Evolutionary conservation across 768 basidiomycete species (phyloP).

Genomic region (Paxillus rubicundulus): DNA sequence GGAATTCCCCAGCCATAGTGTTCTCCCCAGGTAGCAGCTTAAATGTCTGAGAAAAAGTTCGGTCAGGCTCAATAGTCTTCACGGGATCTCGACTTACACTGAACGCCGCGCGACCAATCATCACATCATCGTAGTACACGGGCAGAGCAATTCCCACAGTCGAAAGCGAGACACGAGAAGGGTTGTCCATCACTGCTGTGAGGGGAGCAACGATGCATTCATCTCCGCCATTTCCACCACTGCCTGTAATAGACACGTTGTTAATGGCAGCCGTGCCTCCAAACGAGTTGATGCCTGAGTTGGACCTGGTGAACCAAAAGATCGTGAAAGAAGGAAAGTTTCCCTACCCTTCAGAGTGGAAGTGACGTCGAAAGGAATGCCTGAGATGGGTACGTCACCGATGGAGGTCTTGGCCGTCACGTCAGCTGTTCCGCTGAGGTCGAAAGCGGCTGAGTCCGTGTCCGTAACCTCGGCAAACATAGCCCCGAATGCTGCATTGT

Average conservation of each 20-base stretch:
- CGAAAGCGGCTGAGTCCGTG: conserved; percentile 40
- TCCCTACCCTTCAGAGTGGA: conserved; percentile 51
- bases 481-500: conserved; percentile 50
- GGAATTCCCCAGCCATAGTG: conserved; percentile 55
- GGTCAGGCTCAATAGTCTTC: not conserved
- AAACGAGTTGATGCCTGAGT: conserved; percentile 57
- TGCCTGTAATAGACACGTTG: conserved; percentile 61
- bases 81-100: conserved; percentile 37
- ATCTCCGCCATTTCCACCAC: conserved; percentile 59
- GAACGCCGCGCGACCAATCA: conserved; percentile 59
- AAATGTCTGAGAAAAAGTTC: conserved; percentile 41
- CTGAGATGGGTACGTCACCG: conserved; percentile 63
- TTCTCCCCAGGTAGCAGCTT: conserved; percentile 59
- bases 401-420: conserved; percentile 60
- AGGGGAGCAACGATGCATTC: conserved; percentile 58
- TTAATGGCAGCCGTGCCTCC: conserved; percentile 48
- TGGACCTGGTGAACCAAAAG: not conserved
- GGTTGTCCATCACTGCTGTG: conserved; percentile 59
- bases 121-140: conserved; percentile 52
- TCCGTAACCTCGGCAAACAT: conserved; percentile 64
- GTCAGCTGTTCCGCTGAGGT: conserved; percentile 54
- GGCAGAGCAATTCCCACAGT: conserved; percentile 59
- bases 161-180: conserved; percentile 62
- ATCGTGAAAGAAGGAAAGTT: not conserved
- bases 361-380: conserved; percentile 59